A percentile compares a stretch with the other conserved stretches of the same genome.
phyloP scores from a whole-genome alignment of 192 early-diverging fungal species.

The Glomus cerebriforme region DNA sequence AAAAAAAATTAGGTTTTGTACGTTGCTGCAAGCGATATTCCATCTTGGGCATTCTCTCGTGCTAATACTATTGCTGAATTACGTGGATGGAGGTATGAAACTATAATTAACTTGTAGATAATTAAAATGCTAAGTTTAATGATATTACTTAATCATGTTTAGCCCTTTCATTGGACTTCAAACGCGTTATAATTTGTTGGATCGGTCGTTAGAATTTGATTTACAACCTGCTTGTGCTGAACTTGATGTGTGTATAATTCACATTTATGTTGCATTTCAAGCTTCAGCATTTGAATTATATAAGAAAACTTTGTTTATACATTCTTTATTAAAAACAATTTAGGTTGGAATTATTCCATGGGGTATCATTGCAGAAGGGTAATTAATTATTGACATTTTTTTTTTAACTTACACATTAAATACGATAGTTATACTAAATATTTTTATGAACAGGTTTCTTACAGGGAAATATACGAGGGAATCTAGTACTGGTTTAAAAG shows the following conservation, averaged over 20 bases:
- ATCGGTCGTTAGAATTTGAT: conserved; percentile 41
- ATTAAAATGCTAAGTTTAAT: not conserved
- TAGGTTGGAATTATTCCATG: not conserved
- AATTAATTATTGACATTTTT: too few species aligned
- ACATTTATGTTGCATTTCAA: not conserved
- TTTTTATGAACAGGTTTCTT: too few species aligned
- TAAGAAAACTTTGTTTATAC: too few species aligned
- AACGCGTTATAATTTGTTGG: conserved; percentile 38
- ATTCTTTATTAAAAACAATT: too few species aligned
- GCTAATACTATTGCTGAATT: conserved; percentile 40
- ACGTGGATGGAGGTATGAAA: conserved; percentile 18
- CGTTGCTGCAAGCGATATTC: conserved; percentile 47
- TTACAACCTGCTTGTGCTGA: conserved; percentile 43
- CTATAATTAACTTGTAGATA: not conserved
- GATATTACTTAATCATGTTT: not conserved
- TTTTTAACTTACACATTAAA: too few species aligned
- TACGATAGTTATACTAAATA: too few species aligned
- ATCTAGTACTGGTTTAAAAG: too few species aligned
- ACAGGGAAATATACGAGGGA: not conserved
- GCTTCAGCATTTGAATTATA: too few species aligned
- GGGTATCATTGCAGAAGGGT: not conserved
- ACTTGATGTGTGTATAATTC: conserved; percentile 1
- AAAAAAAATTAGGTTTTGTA: conserved; percentile 41
- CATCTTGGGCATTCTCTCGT: conserved; percentile 57
- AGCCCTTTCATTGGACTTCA: conserved; percentile 43